Evolutionary conservation across 1,284 basidiomycete genomes (phyloP), one percentile per base, ranked within the genome.

Genomic region (Puccinia triticina): DNA sequence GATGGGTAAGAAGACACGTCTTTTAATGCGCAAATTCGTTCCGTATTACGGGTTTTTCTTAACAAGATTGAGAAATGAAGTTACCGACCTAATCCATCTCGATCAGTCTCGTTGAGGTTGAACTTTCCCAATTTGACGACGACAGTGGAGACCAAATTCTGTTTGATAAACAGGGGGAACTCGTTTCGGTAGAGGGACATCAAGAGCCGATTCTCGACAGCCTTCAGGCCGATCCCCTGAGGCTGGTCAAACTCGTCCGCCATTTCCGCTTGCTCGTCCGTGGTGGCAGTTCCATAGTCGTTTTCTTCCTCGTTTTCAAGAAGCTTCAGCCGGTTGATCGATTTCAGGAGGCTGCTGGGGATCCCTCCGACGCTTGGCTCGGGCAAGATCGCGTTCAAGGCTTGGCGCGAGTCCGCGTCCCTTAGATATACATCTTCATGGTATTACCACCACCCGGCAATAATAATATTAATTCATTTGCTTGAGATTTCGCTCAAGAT

Each of bases 141-240:
- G 64, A 82, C 84, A 50, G 84, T 79, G 59, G 85, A 84, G 23
- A 85, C 81, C n/a, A 86, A 18, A 29, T 80, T 69, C 29, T 83
- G 69, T 48, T 84, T 83, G 5, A 86, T 77, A 73, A 84, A 86
- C 23, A 64, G 64, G 77, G 85, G 84, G 57, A 86, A 84, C 29
- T 84, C 66, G 0, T 73, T 67, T 21, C 78, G 76, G 53, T 84
- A 83, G 10, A 86, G 74, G n/a, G 79, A 73, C 1, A 64, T 66
- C 21, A 85, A 64, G 0, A 86, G 77, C 37, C 85, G 83, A 16
- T 83, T 57, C 21, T 84, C 26, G 26, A 84, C 50, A 11, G 69
- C 43, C 18, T 71, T 71, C 14, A 71, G 43, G n/a, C 69, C 69
- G 43, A 43, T 34, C 61, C 1, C 18, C 4, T 66, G 48, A 50